These are phyloP conservation scores for Claviceps humidiphila DNA, from an alignment of 2,329 filamentous ascomycete species.

Conservation along the genomic window DNA sequence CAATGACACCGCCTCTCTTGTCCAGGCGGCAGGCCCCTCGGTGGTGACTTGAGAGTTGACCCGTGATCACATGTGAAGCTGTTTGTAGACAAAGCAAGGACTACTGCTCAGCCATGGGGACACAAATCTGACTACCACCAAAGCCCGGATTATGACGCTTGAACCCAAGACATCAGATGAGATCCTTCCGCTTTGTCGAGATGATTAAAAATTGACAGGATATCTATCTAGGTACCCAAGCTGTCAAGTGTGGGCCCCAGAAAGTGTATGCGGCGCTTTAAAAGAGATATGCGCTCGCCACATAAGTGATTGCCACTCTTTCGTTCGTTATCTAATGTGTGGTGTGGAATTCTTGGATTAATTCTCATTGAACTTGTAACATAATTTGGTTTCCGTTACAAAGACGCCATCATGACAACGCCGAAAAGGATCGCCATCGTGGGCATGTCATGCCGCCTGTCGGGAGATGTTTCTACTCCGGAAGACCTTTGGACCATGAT, in stretches of 20 bases:
- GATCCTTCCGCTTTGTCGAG: not conserved
- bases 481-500: slow-evolving; percentile 10
- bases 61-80: not conserved
- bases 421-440: slow-evolving; percentile 10
- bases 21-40: not conserved
- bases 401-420: slow-evolving; percentile 1
- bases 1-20: too few species aligned
- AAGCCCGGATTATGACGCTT: not conserved
- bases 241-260: not conserved
- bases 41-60: not conserved
- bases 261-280: not conserved
- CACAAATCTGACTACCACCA: not conserved
- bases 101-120: not conserved
- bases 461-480: slow-evolving; percentile 8
- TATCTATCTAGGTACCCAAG: too few species aligned
- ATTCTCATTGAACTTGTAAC: not conserved
- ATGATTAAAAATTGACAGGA: not conserved
- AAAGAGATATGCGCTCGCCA: not conserved
- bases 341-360: too few species aligned
- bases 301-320: not conserved
- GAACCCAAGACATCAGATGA: not conserved
- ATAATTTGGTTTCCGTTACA: not conserved
- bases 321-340: not conserved
- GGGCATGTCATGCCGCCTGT: slow-evolving; percentile 12
- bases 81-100: not conserved